Percentiles rank a stretch among this genome's conserved stretches.
Evolutionary conservation across 257 asterid species (phyloP).

Genomic region (Fraxinus americana): DNA sequence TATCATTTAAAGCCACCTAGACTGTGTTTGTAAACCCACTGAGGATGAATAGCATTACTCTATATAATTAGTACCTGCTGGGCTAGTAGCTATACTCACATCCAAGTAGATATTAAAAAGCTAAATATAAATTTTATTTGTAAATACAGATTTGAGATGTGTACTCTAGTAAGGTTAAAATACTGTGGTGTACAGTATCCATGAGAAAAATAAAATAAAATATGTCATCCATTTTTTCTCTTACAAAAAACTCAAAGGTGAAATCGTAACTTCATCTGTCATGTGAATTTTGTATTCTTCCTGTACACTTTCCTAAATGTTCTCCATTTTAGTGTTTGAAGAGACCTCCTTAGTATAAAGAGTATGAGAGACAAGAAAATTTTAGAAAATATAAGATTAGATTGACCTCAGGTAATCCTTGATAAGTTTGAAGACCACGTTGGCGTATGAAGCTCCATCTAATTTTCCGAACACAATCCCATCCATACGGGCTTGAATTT

Average conservation of each 20-base stretch:
- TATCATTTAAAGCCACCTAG: too few relatives aligned
- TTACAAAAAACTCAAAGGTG: neutral
- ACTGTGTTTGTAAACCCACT: too few relatives aligned
- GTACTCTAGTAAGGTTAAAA: neutral
- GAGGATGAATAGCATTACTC: too few relatives aligned
- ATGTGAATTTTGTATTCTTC: neutral
- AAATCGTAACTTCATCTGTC: neutral
- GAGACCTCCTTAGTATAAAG: neutral
- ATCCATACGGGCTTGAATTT: conserved; percentile 88
- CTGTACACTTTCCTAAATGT: neutral
- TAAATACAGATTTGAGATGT: neutral
- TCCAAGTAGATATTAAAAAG: too few relatives aligned
- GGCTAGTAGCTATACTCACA: too few relatives aligned
- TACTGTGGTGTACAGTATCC: neutral
- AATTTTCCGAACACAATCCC: conserved; percentile 64
- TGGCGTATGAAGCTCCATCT: conserved; percentile 55
- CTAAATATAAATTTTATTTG: too few relatives aligned
- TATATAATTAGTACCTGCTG: too few relatives aligned
- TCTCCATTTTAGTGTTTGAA: neutral
- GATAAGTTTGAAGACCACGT: conserved; percentile 43
- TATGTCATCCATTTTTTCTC: neutral
- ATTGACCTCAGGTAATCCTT: conserved; percentile 58
- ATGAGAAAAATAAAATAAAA: neutral
- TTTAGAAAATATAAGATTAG: conserved; percentile 23
- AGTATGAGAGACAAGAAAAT: neutral